These are phyloP conservation scores for Cyclotella baltica DNA, from an alignment of 108 stramenopile species.

Conservation along the genomic window DNA sequence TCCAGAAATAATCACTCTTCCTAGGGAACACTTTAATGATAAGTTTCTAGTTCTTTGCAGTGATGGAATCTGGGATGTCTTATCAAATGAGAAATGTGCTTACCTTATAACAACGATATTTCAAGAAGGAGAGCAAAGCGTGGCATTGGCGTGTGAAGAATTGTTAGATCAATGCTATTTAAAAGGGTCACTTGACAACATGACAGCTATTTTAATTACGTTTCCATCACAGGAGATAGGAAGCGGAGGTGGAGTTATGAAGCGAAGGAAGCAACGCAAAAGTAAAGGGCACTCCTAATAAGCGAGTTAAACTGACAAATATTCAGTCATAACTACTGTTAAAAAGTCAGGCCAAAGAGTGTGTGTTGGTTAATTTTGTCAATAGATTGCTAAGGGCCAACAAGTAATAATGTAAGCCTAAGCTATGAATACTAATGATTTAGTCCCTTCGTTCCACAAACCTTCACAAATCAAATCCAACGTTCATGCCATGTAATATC, in stretches of 20 bases:
- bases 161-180: constrained; percentile 73
- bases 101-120: constrained; percentile 70
- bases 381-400: no score
- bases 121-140: constrained; percentile 66
- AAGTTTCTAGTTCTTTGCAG: constrained; percentile 90
- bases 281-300: no score
- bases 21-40: constrained; percentile 67
- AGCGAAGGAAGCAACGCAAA: constrained; percentile 26
- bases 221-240: constrained; percentile 34
- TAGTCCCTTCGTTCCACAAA: no score
- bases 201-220: constrained; percentile 58
- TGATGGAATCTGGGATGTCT: constrained; percentile 98
- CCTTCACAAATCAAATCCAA: no score
- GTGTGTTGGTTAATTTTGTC: no score
- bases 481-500: no score
- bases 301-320: no score
- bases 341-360: no score
- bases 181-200: constrained; percentile 79
- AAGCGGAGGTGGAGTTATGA: constrained; percentile 42
- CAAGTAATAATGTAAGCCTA: no score
- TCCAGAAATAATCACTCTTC: constrained; percentile 73
- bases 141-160: constrained; percentile 81
- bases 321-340: no score
- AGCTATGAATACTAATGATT: no score
- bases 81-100: constrained; percentile 81